A percentile compares a stretch with the other conserved stretches of the same genome.
Evolutionary conservation across 2,329 filamentous ascomycete genomes (phyloP).

Genomic region (Cucurbitaria berberidis): DNA sequence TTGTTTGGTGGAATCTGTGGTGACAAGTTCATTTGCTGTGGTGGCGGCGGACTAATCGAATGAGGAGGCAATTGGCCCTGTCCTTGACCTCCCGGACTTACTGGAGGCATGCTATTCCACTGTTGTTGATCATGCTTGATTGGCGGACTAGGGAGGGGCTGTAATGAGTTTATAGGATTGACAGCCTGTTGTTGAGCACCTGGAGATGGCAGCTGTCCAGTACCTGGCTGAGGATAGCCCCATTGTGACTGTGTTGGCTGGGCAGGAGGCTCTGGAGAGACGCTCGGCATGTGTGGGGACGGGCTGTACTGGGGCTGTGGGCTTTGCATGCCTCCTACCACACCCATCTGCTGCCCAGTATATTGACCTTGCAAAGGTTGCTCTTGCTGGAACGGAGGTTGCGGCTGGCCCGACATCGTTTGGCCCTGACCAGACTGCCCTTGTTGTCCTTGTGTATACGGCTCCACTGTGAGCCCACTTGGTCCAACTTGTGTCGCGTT

Average conservation of each 20-base stretch:
- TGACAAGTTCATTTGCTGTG: slow-evolving; percentile 15
- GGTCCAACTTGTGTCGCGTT: slow-evolving; percentile 20
- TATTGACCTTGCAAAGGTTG: slow-evolving; percentile 17
- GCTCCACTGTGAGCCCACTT: slow-evolving; percentile 7
- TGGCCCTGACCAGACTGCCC: slow-evolving; percentile 20
- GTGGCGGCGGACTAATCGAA: slow-evolving; percentile 27
- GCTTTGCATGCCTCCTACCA: slow-evolving; percentile 24
- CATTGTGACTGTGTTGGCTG: slow-evolving; percentile 18
- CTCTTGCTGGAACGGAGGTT: slow-evolving; percentile 11
- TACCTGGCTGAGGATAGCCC: slow-evolving; percentile 1
- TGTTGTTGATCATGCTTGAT: slow-evolving; percentile 23
- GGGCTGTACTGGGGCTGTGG: slow-evolving; percentile 11
- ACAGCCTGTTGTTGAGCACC: slow-evolving; percentile 13
- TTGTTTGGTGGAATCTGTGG: slow-evolving; percentile 14
- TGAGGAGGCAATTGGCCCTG: slow-evolving; percentile 15
- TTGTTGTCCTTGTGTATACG: slow-evolving; percentile 15
- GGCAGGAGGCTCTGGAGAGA: slow-evolving; percentile 14
- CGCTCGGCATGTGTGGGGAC: slow-evolving; percentile 14
- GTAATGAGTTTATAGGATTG: slow-evolving; percentile 13
- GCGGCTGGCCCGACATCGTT: slow-evolving; percentile 1
- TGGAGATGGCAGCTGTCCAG: slow-evolving; percentile 2
- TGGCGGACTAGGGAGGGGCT: slow-evolving; percentile 21
- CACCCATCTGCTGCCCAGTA: slow-evolving; percentile 35
- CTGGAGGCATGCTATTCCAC: slow-evolving; percentile 29
- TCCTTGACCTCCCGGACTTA: slow-evolving; percentile 16